These are phyloP conservation scores for Ogataea degrootiae DNA, from an alignment of 805 yeast species.

Conservation along the genomic window DNA sequence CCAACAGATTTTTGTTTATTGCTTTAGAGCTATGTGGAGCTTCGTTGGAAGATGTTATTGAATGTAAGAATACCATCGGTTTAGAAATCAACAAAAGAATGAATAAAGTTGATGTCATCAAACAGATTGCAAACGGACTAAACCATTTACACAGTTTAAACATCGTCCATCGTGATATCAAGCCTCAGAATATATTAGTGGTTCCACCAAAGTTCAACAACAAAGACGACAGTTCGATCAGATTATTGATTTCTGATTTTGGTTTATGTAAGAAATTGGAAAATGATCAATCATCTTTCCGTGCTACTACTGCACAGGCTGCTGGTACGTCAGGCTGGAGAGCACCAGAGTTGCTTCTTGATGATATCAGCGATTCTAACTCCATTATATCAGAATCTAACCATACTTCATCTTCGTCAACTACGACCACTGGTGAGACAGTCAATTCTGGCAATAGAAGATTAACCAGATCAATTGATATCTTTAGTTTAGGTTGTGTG, in stretches of 20 bases:
- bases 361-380: constrained; percentile 25
- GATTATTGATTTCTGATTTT: constrained; percentile 88
- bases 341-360: constrained; percentile 80
- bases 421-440: not conserved
- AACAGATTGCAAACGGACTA: constrained; percentile 79
- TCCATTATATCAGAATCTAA: constrained; percentile 6
- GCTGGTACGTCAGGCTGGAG: constrained; percentile 99
- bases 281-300: constrained; percentile 85
- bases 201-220: constrained; percentile 50
- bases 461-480: constrained; percentile 84
- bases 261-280: constrained; percentile 93
- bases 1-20: constrained; percentile 83
- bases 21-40: constrained; percentile 91
- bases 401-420: not conserved
- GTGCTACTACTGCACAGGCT: constrained; percentile 87
- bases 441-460: constrained; percentile 41
- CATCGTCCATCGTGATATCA: constrained; percentile 90
- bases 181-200: constrained; percentile 89
- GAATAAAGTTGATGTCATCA: constrained; percentile 51
- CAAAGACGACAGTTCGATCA: constrained; percentile 37
- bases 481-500: constrained; percentile 92
- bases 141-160: constrained; percentile 83
- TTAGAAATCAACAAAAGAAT: constrained; percentile 35
- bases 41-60: constrained; percentile 80
- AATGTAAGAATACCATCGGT: constrained; percentile 37